Evolutionary conservation across 345 rosid genomes (phyloP).

Genomic region (Rhodamnia rubescens): DNA sequence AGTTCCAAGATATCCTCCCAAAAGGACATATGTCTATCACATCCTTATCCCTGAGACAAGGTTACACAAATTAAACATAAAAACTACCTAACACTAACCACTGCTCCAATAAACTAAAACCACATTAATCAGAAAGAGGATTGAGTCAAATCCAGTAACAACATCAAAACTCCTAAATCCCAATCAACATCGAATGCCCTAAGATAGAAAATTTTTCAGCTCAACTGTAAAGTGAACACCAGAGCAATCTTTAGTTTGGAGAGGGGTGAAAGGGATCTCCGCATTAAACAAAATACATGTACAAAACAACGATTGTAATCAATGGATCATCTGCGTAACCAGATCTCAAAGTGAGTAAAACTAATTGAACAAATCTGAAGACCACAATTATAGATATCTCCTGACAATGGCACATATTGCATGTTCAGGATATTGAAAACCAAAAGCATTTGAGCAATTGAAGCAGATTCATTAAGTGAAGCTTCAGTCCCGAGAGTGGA

Average conservation of each 20-base stretch:
- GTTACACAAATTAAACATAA: neutral
- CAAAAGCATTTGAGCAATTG: neutral
- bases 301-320: neutral
- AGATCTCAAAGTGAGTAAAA: neutral
- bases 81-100: neutral
- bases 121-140: neutral
- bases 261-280: neutral
- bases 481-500: neutral
- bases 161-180: neutral
- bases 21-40: neutral
- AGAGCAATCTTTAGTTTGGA: neutral
- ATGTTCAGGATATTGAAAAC: neutral
- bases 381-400: neutral
- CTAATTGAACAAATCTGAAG: neutral
- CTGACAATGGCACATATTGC: neutral
- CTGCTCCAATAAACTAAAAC: neutral
- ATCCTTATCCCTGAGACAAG: neutral
- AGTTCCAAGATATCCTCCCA: neutral
- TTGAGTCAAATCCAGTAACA: neutral
- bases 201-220: neutral
- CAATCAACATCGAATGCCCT: neutral
- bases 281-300: neutral
- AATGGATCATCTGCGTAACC: neutral
- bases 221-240: neutral
- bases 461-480: neutral